Evolutionary conservation across 108 stramenopile genomes (phyloP).

Genomic region (Fragilariopsis cylindrus): DNA sequence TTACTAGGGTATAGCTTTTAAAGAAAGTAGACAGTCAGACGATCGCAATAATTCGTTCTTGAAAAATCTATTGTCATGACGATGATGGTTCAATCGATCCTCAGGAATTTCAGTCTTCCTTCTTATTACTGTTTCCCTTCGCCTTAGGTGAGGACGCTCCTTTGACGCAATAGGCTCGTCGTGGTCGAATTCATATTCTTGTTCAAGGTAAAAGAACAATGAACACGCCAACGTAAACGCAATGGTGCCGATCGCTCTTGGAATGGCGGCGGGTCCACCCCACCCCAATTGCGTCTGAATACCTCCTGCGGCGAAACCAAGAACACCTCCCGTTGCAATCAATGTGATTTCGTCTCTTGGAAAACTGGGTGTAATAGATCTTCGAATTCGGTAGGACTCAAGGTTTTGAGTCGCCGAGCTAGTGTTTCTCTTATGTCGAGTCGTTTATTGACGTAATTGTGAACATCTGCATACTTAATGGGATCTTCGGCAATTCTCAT

Average conservation of each 20-base stretch:
- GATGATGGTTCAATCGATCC: neutral
- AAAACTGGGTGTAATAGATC: conserved; percentile 92
- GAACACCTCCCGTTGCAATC: conserved; percentile 86
- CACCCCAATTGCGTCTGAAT: conserved; percentile 74
- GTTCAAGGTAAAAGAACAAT: conserved; percentile 26
- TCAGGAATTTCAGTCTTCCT: conserved; percentile 1
- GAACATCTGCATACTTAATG: conserved; percentile 53
- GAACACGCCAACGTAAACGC: conserved; percentile 26
- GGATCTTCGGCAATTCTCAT: conserved; percentile 58
- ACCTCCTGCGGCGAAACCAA: conserved; percentile 80
- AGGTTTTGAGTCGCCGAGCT: conserved; percentile 59
- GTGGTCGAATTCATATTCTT: conserved; percentile 36
- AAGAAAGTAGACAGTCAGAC: no score
- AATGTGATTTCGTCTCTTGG: conserved; percentile 92
- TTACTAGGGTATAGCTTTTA: no score
- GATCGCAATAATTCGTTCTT: no score
- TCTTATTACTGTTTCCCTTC: conserved; percentile 31
- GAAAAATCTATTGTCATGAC: neutral
- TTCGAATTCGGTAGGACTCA: conserved; percentile 85
- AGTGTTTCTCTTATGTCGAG: conserved; percentile 77
- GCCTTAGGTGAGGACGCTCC: conserved; percentile 38
- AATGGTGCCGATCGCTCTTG: conserved; percentile 52
- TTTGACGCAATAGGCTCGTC: conserved; percentile 40
- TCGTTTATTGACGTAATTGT: conserved; percentile 58
- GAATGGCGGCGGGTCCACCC: conserved; percentile 69